Evolutionary conservation across 2,329 filamentous ascomycete genomes (phyloP).

Genomic region (Paecilomyces formosus): DNA sequence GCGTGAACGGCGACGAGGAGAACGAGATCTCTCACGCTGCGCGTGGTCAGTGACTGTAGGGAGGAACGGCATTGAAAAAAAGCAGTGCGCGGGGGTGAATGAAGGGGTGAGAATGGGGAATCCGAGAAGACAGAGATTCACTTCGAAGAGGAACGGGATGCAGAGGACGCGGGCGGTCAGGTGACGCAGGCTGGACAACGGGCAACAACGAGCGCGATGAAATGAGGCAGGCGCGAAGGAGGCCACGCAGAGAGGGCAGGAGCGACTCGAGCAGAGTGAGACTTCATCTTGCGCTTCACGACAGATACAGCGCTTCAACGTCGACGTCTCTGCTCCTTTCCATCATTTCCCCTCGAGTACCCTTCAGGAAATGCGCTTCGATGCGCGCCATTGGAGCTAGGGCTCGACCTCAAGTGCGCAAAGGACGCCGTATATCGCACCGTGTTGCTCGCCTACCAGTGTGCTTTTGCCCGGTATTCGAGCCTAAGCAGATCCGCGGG

Average conservation of each 20-base stretch:
- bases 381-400: background rate
- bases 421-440: background rate
- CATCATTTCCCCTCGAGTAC: background rate
- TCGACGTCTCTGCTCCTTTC: background rate
- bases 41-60: slow-evolving; percentile 28
- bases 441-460: background rate
- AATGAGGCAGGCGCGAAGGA: background rate
- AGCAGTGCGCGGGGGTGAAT: slow-evolving; percentile 6
- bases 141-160: background rate
- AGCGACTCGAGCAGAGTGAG: background rate
- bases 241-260: background rate
- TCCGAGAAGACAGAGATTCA: slow-evolving; percentile 1
- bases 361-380: background rate
- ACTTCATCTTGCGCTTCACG: background rate
- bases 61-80: slow-evolving; percentile 13
- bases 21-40: slow-evolving; percentile 72
- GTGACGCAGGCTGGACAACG: slow-evolving; percentile 4
- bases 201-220: slow-evolving; percentile 1
- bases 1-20: slow-evolving; percentile 64
- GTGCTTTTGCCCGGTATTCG: background rate
- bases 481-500: background rate
- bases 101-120: background rate
- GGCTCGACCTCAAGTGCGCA: background rate
- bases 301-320: background rate
- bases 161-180: background rate